Evolutionary conservation across 148 eudicot species (phyloP).

Genomic region (Rhododendron kiyosumense): DNA sequence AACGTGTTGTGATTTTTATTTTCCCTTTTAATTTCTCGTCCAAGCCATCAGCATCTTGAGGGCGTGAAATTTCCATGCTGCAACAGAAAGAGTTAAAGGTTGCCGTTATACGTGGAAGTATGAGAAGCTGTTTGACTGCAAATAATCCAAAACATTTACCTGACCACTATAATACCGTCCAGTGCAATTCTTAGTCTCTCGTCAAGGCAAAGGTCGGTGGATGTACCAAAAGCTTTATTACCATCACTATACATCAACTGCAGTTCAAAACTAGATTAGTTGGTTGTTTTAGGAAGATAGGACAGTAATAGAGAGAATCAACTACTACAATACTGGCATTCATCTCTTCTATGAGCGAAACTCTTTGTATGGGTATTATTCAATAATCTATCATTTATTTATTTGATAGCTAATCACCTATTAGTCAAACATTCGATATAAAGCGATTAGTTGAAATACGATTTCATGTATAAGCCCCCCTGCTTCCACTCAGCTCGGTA

Average conservation of each 20-base stretch:
- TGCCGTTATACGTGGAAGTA: conserved; percentile 6
- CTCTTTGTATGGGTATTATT: no score
- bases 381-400: no score
- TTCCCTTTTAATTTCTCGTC: conserved; percentile 67
- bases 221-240: conserved; percentile 96
- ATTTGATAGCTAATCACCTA: no score
- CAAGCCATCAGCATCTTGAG: conserved; percentile 38
- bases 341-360: background rate
- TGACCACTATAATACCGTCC: conserved; percentile 87
- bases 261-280: conserved; percentile 18
- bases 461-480: no score
- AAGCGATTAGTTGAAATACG: no score
- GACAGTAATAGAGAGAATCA: background rate
- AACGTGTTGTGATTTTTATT: conserved; percentile 92
- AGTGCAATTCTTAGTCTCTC: conserved; percentile 86
- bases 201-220: conserved; percentile 80
- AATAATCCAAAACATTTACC: conserved; percentile 34
- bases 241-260: conserved; percentile 99
- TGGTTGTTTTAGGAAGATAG: background rate
- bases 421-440: no score
- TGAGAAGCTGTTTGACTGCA: background rate
- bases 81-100: conserved; percentile 21
- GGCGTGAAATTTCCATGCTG: conserved; percentile 93
- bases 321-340: background rate
- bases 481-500: no score